Evolutionary conservation across 441 rosid genomes (phyloP).

Genomic region (Populus trichocarpa): DNA sequence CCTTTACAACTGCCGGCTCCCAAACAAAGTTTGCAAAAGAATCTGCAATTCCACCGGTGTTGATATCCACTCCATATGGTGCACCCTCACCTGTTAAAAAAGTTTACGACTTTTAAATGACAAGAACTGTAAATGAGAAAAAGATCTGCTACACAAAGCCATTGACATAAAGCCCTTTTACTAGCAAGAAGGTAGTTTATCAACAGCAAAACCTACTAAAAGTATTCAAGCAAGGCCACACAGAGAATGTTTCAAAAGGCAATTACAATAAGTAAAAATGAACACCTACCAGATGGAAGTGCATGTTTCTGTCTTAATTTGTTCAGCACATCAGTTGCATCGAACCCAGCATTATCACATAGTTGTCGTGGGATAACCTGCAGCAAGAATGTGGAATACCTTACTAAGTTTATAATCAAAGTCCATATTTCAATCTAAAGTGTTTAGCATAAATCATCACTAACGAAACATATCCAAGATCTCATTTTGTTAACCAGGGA

Average conservation of each 20-base stretch:
- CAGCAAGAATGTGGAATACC: conserved; percentile 12
- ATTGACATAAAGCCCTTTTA: neutral
- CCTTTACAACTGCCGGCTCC: conserved; percentile 99
- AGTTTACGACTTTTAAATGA: neutral
- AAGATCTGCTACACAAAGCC: neutral
- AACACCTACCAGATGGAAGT: conserved; percentile 63
- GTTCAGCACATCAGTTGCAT: conserved; percentile 97
- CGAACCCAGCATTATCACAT: conserved; percentile 99
- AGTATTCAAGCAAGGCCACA: neutral
- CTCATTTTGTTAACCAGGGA: neutral
- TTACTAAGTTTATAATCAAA: neutral
- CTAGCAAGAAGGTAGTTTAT: neutral
- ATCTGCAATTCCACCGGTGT: conserved; percentile 94
- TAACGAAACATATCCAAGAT: neutral
- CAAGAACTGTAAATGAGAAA: neutral
- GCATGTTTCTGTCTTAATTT: conserved; percentile 97
- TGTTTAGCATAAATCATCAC: neutral
- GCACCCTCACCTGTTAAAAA: conserved; percentile 77
- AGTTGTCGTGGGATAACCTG: conserved; percentile 97
- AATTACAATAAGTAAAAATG: neutral
- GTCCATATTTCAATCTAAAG: neutral
- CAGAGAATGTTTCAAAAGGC: neutral
- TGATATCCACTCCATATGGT: conserved; percentile 92
- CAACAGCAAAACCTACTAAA: neutral
- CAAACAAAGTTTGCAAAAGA: conserved; percentile 95